Base-by-base conservation (phyloP, 176 grass and related monocot genomes). In the Pharus latifolius region DNA sequence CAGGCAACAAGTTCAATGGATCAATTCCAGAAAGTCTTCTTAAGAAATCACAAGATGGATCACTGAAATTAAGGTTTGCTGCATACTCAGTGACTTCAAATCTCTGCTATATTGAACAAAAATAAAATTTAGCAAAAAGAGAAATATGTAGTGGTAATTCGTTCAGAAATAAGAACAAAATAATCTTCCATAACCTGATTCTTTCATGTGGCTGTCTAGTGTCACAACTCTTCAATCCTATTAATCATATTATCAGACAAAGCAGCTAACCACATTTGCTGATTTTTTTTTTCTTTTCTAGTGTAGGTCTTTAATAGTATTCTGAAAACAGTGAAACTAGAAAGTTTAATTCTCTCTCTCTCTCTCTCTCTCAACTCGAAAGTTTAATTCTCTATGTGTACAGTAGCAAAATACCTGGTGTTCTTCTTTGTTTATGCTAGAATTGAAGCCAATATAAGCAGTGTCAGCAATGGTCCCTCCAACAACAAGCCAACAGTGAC, bases 31-130 rank as follows among this genome's bases (percentile, higher is more conserved):
- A 37, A 34, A 56, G 22, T 46, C 88, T 91, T 15, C 83, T 76
- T 24, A 69, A 75, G 41, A 73, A 65, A 83, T 76, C 83, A 51
- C 63, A 60, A 35, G 51, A 70, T 56, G 80, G 80, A 5, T 54
- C 35, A 14, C 59, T 91, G 11, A 74, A 24, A 51, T 63, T 91
- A 74, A 87, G 83, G 88, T 91, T 77, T 34, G 61, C 50, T 7
- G 35, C 47, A 23, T 22, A 31, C 16, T n/a, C 19, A 48, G 5
- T 46, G 18, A 30, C 17, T 24, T 45, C 5, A 56, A 48, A 63
- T 19, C 20, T 46, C 10, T 17, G 7, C 17, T 12, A 79, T 58
- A 33, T 18, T 7, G 11, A 18, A 14, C 40, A 6, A 46, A n/a
- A 24, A n/a, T 47, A 14, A 27, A 32, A 34, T 16, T 10, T n/a